Evolutionary conservation across 495 filamentous ascomycete species (phyloP).

Genomic region (Hypoxylon intermedium): DNA sequence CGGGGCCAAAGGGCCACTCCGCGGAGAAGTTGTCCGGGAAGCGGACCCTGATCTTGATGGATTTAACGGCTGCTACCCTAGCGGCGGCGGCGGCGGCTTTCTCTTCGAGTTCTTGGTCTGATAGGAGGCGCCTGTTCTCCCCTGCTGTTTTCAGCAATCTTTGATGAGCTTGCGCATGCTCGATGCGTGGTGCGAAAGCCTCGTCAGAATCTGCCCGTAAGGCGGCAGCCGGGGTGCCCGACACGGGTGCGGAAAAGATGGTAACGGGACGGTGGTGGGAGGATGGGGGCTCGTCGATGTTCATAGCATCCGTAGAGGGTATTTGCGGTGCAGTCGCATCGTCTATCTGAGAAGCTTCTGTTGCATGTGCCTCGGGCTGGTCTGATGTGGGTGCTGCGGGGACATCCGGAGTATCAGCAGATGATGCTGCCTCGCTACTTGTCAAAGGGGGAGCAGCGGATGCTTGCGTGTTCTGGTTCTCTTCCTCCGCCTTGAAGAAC

Average conservation of each 20-base stretch:
- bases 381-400: slow-evolving; percentile 9
- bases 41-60: slow-evolving; percentile 79
- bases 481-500: slow-evolving; percentile 65
- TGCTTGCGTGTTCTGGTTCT: slow-evolving; percentile 22
- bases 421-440: slow-evolving; percentile 6
- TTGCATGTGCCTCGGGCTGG: slow-evolving; percentile 7
- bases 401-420: slow-evolving; percentile 12
- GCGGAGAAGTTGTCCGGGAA: slow-evolving; percentile 84
- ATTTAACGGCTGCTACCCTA: slow-evolving; percentile 66
- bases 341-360: background rate
- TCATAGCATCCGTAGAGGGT: slow-evolving; percentile 36
- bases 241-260: slow-evolving; percentile 78
- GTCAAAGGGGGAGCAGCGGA: slow-evolving; percentile 1
- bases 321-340: slow-evolving; percentile 12
- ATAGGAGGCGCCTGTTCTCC: slow-evolving; percentile 72
- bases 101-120: slow-evolving; percentile 69
- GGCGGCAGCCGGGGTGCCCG: slow-evolving; percentile 76
- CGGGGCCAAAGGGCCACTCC: slow-evolving; percentile 66
- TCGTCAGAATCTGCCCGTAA: slow-evolving; percentile 67
- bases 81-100: slow-evolving; percentile 65
- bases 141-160: slow-evolving; percentile 66
- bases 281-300: slow-evolving; percentile 31
- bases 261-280: slow-evolving; percentile 60
- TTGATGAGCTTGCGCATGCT: slow-evolving; percentile 84
- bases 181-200: slow-evolving; percentile 83